Conservation (phyloP, 768 basidiomycete species). For the Boletus rubroflammeus region DNA sequence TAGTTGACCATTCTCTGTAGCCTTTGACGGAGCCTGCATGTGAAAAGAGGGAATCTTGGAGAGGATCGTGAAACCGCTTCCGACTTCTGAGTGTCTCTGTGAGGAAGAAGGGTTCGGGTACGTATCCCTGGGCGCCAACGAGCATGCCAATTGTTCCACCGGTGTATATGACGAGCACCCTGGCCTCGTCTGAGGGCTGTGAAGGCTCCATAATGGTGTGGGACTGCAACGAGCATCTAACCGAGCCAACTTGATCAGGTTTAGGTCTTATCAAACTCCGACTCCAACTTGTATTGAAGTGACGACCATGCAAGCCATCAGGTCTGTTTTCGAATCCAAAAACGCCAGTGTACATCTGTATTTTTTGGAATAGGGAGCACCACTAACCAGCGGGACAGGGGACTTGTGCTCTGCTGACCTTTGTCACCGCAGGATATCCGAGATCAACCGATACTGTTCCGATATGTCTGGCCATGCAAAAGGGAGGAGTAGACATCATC, state of each 20-base stretch:
- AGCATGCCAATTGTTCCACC: slow-evolving; percentile 92
- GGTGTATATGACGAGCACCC: slow-evolving; percentile 86
- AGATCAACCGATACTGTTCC: slow-evolving; percentile 75
- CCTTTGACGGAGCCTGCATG: slow-evolving; percentile 75
- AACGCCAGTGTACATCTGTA: slow-evolving; percentile 13
- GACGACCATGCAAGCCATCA: slow-evolving; percentile 30
- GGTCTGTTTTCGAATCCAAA: slow-evolving; percentile 26
- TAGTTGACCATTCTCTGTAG: slow-evolving; percentile 72
- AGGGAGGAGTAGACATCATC: slow-evolving; percentile 90
- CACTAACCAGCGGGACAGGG: slow-evolving; percentile 23
- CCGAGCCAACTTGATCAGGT: not conserved
- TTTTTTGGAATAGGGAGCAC: not conserved
- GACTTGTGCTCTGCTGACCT: slow-evolving; percentile 70
- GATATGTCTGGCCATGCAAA: slow-evolving; percentile 86
- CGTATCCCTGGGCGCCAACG: slow-evolving; percentile 69
- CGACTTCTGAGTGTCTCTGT: slow-evolving; percentile 81
- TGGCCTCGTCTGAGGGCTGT: slow-evolving; percentile 60
- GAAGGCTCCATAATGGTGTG: slow-evolving; percentile 43
- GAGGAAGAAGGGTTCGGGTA: slow-evolving; percentile 84
- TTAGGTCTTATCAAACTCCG: slow-evolving; percentile 4
- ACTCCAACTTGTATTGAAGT: not conserved
- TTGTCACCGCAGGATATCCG: slow-evolving; percentile 94
- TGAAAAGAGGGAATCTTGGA: slow-evolving; percentile 82
- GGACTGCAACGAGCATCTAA: not conserved
- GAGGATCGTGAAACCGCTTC: slow-evolving; percentile 87